Evolutionary conservation across 2,329 filamentous ascomycete species (phyloP), one percentile per base, ranked within the genome.

Genomic region (Phaeosphaeria sp.): DNA sequence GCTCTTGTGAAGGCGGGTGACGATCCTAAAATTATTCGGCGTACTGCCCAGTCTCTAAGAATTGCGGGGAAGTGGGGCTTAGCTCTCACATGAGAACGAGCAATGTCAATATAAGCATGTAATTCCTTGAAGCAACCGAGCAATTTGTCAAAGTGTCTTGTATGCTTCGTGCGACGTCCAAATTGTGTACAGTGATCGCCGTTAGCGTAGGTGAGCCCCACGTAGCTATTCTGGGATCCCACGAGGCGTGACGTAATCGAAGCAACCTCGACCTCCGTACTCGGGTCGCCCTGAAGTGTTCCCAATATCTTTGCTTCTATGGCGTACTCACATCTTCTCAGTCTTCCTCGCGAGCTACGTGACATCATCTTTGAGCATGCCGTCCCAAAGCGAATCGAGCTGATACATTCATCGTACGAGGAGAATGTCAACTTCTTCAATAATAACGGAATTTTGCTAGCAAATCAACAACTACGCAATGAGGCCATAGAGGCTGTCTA

Each of bases 11-110:
- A 46, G 9, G 17, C 25, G 15, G 23, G 15, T 23, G 17, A 11
- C 6, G 11, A 23, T 3, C 20, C 7, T 11, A n/a, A 11, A 6
- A 27, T 23, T n/a, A 25, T 17, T 22, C 22, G 44, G 11, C 15
- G 17, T 47, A 21, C 25, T 25, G 20, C 5, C 15, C 4, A 27
- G 25, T 5, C 25, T 30, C 30, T 6, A 13, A 33, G 23, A 1
- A 48, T 18, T n/a, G 46, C 17, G 46, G 46, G 46, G 46, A 48
- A 48, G 46, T 20, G 46, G 46, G 22, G 46, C 44, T 48, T 20
- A 30, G 7, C 15, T 21, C 41, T 43, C n/a, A 3, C n/a, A 18
- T 43, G n/a, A 43, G 41, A 9, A n/a, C n/a, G 41, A 20, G 41
- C 17, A 20, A n/a, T 44, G 18, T 18, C 22, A 27, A 27, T 27